phyloP scores from a whole-genome alignment of 1,139 yeast species.

The Yamadazyma buinensis region DNA sequence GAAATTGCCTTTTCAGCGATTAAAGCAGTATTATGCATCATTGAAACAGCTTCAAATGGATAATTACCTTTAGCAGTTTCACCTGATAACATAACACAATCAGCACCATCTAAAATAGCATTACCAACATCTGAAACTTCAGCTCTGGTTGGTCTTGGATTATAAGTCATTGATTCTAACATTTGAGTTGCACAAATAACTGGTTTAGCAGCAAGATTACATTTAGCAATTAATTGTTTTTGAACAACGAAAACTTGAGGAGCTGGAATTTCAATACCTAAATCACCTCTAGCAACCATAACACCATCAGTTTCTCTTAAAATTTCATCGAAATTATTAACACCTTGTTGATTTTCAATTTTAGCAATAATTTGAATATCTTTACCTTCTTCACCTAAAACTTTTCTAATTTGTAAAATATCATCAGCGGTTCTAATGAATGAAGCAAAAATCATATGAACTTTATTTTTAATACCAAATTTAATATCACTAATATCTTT shows the following conservation, averaged over 20 bases:
- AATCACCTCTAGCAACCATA: constrained; percentile 99
- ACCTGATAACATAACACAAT: constrained; percentile 99
- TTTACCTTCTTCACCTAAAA: constrained; percentile 95
- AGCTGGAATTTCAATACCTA: constrained; percentile 99
- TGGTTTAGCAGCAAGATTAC: constrained; percentile 99
- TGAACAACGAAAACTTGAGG: constrained; percentile 98
- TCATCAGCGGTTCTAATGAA: constrained; percentile 95
- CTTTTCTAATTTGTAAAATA: constrained; percentile 84
- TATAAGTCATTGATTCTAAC: constrained; percentile 99
- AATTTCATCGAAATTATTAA: constrained; percentile 96
- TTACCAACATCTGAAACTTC: constrained; percentile 99
- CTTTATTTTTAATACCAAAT: constrained; percentile 95
- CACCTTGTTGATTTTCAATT: constrained; percentile 99
- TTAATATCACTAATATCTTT: constrained; percentile 88
- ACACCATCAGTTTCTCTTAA: constrained; percentile 96
- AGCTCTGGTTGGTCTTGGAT: constrained; percentile 99
- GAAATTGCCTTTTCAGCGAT: constrained; percentile 98
- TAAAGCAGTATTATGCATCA: constrained; percentile 98
- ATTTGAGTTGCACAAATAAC: constrained; percentile 99
- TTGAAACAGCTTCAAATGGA: constrained; percentile 94
- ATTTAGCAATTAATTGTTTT: constrained; percentile 98
- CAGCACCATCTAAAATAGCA: constrained; percentile 99
- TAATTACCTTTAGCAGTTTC: constrained; percentile 99
- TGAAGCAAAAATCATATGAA: constrained; percentile 97
- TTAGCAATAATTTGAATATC: constrained; percentile 93